Evolutionary conservation across 2,329 filamentous ascomycete species (phyloP), one percentile per base, ranked within the genome.

Genomic region (Colletotrichum tropicale): DNA sequence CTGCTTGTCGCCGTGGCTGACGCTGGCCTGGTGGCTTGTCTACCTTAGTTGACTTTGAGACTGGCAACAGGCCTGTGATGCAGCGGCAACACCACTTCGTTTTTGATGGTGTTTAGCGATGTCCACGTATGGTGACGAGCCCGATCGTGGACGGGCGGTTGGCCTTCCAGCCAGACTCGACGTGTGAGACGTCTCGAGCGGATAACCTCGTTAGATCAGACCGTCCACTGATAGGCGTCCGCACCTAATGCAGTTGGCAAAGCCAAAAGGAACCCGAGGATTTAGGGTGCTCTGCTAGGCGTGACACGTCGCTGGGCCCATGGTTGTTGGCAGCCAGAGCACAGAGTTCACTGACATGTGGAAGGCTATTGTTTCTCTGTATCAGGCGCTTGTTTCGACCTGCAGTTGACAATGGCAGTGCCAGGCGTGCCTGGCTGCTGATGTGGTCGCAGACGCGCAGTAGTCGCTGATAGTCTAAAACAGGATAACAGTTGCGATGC

Each of bases 131-230:
- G 36, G 36, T n/a, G 28, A 30, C 58, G 30, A 38, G 60, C 58
- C 48, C 65, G 48, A 38, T 52, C 28, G 24, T 21, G 32, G 36
- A 55, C 58, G 26, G 55, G 56, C 26, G 62, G 62, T 61, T 55
- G 13, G 34, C 58, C 38, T 56, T 74, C 55, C 73, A 36, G 60
- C 56, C 38, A 28, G 12, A 64, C 61, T 48, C 43, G 34, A 28
- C 30, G 62, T 32, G 73, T 65, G 73, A 75, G 64, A 75, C 73
- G 73, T 75, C 69, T 75, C 73, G 70, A 72, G 21, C 62, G 24
- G 62, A 30, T 16, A 28, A 32, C 30, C 26, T 18, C 38, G 4
- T 24, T 56, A 75, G 62, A 73, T 75, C 70, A 56, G 70, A 73
- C 70, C 70, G 43, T 52, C 70, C 58, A 34, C 55, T 48, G 26